Percentiles rank a stretch among this genome's conserved stretches.
Evolutionary conservation across 371 early-diverging fungal genomes (phyloP).

Genomic region (Circinella minor): DNA sequence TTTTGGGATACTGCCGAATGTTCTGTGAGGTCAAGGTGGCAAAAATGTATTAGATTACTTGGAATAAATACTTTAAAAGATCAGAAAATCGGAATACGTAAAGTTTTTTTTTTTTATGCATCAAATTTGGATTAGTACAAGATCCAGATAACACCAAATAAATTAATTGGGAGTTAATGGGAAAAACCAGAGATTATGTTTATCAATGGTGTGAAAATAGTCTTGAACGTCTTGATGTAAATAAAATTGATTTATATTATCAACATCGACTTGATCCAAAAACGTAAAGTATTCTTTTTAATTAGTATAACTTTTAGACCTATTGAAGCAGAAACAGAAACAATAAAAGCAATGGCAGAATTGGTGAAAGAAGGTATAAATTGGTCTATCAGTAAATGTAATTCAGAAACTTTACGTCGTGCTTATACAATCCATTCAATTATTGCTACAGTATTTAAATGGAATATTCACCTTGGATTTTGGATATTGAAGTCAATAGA

Average conservation of each 20-base stretch:
- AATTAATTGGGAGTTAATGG: conserved; percentile 35
- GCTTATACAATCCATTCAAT: conserved; percentile 72
- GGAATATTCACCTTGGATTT: conserved; percentile 58
- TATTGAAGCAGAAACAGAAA: conserved; percentile 56
- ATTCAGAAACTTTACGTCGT: conserved; percentile 52
- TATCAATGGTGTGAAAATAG: conserved; percentile 42
- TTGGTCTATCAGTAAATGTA: conserved; percentile 35
- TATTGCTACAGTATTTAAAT: conserved; percentile 60
- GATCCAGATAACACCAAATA: conserved; percentile 19
- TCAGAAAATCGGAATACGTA: conserved; percentile 29
- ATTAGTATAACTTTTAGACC: conserved; percentile 20
- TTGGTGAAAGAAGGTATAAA: conserved; percentile 57
- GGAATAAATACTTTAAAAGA: conserved; percentile 30
- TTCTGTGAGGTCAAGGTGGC: conserved; percentile 13
- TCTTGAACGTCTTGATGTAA: conserved; percentile 48
- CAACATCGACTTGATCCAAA: conserved; percentile 59
- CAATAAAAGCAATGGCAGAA: conserved; percentile 61
- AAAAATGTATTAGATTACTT: conserved; percentile 42
- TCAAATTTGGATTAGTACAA: conserved; percentile 42
- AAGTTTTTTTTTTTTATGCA: conserved; percentile 55
- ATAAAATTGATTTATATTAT: conserved; percentile 63
- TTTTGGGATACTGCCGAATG: conserved; percentile 15
- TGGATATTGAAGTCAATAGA: conserved; percentile 58
- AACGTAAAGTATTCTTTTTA: conserved; percentile 16
- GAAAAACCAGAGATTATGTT: conserved; percentile 56